These are phyloP conservation scores for Fusarium sulawesiense DNA, from an alignment of 2,329 filamentous ascomycete genomes.

Conservation along the genomic window DNA sequence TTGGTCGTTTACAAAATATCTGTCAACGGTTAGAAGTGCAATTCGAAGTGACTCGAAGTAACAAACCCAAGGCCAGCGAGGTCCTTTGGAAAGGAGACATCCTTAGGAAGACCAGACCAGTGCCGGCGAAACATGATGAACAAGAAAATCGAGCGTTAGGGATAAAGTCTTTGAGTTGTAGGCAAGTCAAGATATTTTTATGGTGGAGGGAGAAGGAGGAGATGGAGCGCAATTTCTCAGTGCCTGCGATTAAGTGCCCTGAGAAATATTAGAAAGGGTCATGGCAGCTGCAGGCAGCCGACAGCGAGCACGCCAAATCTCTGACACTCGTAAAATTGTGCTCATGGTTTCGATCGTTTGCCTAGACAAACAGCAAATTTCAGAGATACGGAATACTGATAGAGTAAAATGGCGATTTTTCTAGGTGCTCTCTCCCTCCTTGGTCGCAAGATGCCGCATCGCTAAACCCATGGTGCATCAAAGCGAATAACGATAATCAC, in stretches of 20 bases:
- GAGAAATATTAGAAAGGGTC: neutral
- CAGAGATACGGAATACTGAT: neutral
- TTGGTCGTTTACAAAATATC: constrained; percentile 81
- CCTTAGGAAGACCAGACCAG: constrained; percentile 74
- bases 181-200: neutral
- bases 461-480: neutral
- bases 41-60: neutral
- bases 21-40: constrained; percentile 48
- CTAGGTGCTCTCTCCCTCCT: no score
- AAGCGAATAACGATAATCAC: neutral
- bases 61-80: constrained; percentile 77
- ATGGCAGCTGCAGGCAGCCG: constrained; percentile 30
- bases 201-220: neutral
- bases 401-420: neutral
- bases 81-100: constrained; percentile 73
- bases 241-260: constrained; percentile 5
- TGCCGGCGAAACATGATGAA: constrained; percentile 76
- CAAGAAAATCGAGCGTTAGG: neutral
- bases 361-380: neutral
- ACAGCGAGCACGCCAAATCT: neutral
- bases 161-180: neutral
- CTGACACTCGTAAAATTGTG: neutral
- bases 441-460: neutral
- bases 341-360: neutral
- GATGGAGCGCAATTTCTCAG: neutral